Evolutionary conservation across 2,329 filamentous ascomycete species (phyloP), one percentile per base, ranked within the genome.

Genomic region (Microdochium bolleyi): DNA sequence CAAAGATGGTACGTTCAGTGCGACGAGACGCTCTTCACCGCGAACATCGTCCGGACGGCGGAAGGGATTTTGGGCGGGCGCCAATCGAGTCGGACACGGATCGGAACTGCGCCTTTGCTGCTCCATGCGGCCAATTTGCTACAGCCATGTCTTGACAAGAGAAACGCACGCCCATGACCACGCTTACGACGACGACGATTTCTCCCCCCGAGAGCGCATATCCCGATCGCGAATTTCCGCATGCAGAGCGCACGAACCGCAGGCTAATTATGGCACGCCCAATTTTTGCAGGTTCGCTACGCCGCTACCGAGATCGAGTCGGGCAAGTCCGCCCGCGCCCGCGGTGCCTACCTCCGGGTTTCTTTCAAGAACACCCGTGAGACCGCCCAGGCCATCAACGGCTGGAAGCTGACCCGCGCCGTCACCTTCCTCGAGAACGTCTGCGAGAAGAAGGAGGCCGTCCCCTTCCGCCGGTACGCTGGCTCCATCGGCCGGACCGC

Each of bases 311-410:
- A 91, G 74, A 92, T 95, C 74, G 81, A 87, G 69, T 79, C 85
- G 76, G 83, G 86, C 67, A 96, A 96, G 85, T 95, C 89, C 80
- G 94, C 94, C 77, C 90, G 92, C 82, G 88, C 92, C 73, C 92
- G 94, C 79, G 94, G 95, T 78, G 91, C 92, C 75, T 99, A 97
- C 84, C 89, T 99, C 70, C 91, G 94, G 74, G 92, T 97, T 68
- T 95, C 89, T 68, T 99, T 96, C 89, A 99, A 99, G 88, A 99
- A 99, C 87, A 99, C 94, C 74, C 91, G 94, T 73, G 95, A 99
- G 84, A 96, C 92, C 65, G 94, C 95, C 62, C 94, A 97, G 83
- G 92, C 92, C 70, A 96, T 99, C 85, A 97, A 94, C 80, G 92
- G 92, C 79, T 96, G 91, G 91, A 96, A 96, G 83, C 75, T 97